Evolutionary conservation across 768 basidiomycete species (phyloP), one percentile per base, ranked within the genome.

Genomic region (Porphyrellus cyaneotinctus): DNA sequence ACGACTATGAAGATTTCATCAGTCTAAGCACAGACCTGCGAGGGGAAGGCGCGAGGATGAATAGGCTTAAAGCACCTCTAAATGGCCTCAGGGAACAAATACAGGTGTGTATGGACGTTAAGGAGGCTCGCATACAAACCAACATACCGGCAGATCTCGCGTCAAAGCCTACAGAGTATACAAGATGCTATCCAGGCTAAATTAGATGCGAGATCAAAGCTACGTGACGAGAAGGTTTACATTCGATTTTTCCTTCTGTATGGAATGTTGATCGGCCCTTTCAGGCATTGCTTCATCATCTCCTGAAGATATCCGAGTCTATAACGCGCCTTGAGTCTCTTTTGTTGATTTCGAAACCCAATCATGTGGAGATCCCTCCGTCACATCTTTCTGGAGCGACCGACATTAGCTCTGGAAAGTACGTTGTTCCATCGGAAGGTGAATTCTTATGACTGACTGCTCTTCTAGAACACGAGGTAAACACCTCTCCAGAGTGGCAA

Each of bases 1-100:
- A 93, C 61, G 97, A 98, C 72, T 99, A 98, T 64, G 94, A 94
- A 68, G 94, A 94, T 14, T 99, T 98, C 67, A 95, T 98, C 63
- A 92, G 90, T 60, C 76, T 99, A 28, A 95, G 95, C 58, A 94
- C 95, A 4, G 93, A 97, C 62, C 68, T 98, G 58, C 80, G 85
- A 58, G 92, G 88, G 39, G 95, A 97, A 70, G 88, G 89, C 3
- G 75, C 77, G 35, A 76, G 91, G 57, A 67, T 95, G 60, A 76
- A 79, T 52, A 74, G 79, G 52, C 65, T 99, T 52, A 83, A 84
- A 58, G 69, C 68, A 23, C 95, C 95, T 1, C 67, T 99, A 47
- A 70, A 64, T 10, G 76, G 74, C 20, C 67, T 98, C 20, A 82
- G 81, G 58, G 63, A 65, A 30, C 82, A 88, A 58, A 83, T 95